Percentiles rank a stretch among this genome's conserved stretches.
phyloP scores from a whole-genome alignment of 2,329 filamentous ascomycete genomes.

The Pseudocercospora musae region DNA sequence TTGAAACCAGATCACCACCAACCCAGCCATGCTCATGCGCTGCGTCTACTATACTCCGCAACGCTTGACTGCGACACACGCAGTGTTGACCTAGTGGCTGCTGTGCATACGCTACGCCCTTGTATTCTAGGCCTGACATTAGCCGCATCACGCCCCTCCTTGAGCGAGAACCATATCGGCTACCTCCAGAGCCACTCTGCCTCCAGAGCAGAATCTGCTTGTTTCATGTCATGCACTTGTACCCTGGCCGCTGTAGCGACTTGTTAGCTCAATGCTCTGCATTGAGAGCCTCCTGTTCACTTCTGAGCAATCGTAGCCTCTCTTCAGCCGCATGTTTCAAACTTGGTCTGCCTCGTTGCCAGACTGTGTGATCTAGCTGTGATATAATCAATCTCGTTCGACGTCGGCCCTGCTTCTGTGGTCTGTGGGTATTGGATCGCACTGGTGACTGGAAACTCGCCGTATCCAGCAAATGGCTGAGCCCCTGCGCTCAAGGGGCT shows the following conservation, averaged over 20 bases:
- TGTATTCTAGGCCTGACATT: neutral
- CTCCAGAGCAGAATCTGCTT: neutral
- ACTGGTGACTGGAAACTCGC: conserved; percentile 3
- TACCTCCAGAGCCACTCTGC: neutral
- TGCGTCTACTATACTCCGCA: neutral
- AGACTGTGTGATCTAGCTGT: neutral
- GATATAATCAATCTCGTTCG: neutral
- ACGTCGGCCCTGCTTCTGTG: neutral
- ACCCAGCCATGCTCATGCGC: neutral
- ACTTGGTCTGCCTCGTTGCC: neutral
- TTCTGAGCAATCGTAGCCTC: neutral
- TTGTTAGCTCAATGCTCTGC: neutral
- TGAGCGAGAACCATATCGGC: neutral
- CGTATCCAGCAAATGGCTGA: conserved; percentile 8
- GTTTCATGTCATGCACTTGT: neutral
- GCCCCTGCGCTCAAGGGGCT: conserved; percentile 25
- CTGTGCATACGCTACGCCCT: neutral
- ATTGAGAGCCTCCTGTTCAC: neutral
- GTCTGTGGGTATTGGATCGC: conserved; percentile 2
- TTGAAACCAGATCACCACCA: neutral
- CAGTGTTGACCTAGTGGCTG: neutral
- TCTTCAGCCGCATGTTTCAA: neutral
- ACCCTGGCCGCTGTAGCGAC: neutral
- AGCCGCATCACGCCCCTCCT: neutral
- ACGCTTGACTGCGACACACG: neutral